A percentile compares a stretch with the other conserved stretches of the same genome.
phyloP scores from a whole-genome alignment of 768 basidiomycete species.

The Leccinum barrowsii region DNA sequence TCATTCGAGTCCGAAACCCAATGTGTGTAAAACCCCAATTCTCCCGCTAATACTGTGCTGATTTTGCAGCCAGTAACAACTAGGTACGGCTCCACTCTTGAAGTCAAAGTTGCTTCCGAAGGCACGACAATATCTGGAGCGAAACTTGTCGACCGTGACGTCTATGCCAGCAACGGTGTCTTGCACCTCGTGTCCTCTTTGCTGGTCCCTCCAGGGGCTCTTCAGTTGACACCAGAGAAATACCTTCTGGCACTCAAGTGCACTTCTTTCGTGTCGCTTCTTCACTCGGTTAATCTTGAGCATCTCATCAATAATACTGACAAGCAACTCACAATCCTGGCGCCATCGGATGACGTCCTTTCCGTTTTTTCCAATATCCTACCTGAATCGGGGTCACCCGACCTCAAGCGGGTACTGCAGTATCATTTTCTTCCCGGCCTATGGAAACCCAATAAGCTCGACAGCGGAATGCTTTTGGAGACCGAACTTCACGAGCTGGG shows the following conservation, averaged over 20 bases:
- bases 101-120: slow-evolving; percentile 51
- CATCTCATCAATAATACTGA: slow-evolving; percentile 68
- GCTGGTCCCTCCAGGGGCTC: slow-evolving; percentile 70
- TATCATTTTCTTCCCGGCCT: slow-evolving; percentile 92
- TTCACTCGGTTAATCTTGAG: slow-evolving; percentile 78
- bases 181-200: slow-evolving; percentile 85
- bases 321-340: slow-evolving; percentile 81
- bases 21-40: slow-evolving; percentile 39
- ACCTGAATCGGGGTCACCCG: slow-evolving; percentile 62
- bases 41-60: slow-evolving; percentile 6
- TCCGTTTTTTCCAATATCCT: slow-evolving; percentile 49
- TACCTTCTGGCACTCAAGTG: slow-evolving; percentile 91
- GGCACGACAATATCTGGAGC: slow-evolving; percentile 57
- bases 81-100: slow-evolving; percentile 62
- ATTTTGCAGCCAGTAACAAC: slow-evolving; percentile 55
- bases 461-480: slow-evolving; percentile 71
- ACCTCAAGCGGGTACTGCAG: slow-evolving; percentile 67
- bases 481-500: slow-evolving; percentile 75
- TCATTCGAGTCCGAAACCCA: slow-evolving; percentile 50
- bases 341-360: slow-evolving; percentile 84
- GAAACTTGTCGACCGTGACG: slow-evolving; percentile 67
- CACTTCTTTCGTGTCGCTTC: slow-evolving; percentile 81
- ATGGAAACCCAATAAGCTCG: slow-evolving; percentile 67
- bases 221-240: slow-evolving; percentile 90
- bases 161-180: slow-evolving; percentile 94